These are phyloP conservation scores for Amaranthus palmeri DNA, from an alignment of 148 eudicot species.

Conservation along the genomic window DNA sequence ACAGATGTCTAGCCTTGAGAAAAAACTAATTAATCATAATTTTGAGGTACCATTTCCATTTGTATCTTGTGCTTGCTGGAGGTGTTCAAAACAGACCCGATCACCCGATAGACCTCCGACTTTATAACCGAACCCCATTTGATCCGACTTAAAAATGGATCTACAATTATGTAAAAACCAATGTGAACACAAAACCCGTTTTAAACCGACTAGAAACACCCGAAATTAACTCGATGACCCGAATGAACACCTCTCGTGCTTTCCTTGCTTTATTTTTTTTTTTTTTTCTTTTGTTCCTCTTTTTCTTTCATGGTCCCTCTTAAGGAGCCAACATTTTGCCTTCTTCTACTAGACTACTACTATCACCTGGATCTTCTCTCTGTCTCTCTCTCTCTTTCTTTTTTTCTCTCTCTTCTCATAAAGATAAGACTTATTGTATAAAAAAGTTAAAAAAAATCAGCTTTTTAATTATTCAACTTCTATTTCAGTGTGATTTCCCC, in stretches of 20 bases:
- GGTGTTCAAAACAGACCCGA: too few species aligned
- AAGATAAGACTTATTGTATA: too few species aligned
- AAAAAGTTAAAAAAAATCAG: too few species aligned
- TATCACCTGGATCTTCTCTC: conserved; percentile 4
- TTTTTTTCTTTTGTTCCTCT: conserved; percentile 14
- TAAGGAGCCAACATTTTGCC: conserved; percentile 34
- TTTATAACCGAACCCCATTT: too few species aligned
- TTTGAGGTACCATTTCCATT: conserved; percentile 9
- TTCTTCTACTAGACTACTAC: conserved; percentile 20
- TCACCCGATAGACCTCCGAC: too few species aligned
- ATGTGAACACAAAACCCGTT: too few species aligned
- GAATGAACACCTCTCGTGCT: too few species aligned
- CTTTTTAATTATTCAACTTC: not conserved
- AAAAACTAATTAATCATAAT: conserved; percentile 10
- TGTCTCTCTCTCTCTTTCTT: conserved; percentile 8
- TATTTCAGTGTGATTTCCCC: conserved; percentile 34
- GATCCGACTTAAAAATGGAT: too few species aligned
- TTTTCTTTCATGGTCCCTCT: conserved; percentile 28
- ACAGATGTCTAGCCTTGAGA: not conserved
- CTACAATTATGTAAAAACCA: too few species aligned
- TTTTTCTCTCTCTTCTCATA: too few species aligned
- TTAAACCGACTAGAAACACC: too few species aligned
- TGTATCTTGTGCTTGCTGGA: conserved; percentile 23
- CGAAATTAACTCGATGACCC: too few species aligned
- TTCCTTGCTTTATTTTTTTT: conserved; percentile 2